Base-by-base conservation (phyloP, 768 basidiomycete species). In the Tremella yokohamensis region DNA sequence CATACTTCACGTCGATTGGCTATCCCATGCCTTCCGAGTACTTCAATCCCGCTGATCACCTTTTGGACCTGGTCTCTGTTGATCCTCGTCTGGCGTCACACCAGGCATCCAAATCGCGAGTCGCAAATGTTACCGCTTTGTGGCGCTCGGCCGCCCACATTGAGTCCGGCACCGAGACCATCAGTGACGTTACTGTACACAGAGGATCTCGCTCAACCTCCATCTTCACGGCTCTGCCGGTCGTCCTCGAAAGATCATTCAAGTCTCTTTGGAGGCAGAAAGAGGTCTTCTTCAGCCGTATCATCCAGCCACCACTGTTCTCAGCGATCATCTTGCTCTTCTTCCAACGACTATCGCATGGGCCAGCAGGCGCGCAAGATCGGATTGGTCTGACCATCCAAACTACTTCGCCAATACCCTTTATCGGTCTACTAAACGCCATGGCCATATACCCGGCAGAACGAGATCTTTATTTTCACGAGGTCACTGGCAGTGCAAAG, bases 11-110 rank as follows among this genome's bases (percentile, higher is more conserved):
- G 1, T 60, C 64, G 8, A 74, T 72, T 38, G 79, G 79, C 2
- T 68, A 73, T 48, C 68, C 76, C 7, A 66, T 74, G 48, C 69
- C 77, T 13, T 67, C 55, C 16, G 40, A 71, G 82, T 69, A 64
- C 76, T 78, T 74, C 50, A 83, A 83, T 26, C 84, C 85, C 0
- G 79, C 81, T 0, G 85, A 85, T 62, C 83, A 84, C 54, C 82
- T 84, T 0, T 80, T 86, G 70, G 82, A 83, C 64, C 78, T 84
- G 58, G 78, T 85, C 51, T 78, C 74, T 1, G 60, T 73, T 15
- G 74, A 76, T 57, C 64, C 70, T 16, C 64, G 74, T 3, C 60
- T 61, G 1, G 42, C 54, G 2, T 57, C 61, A 2, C 60, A 68
- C 45, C 58, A 66, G 3, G 26, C 39, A 1, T 73, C 71, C 3